phyloP scores from a whole-genome alignment of 345 rosid species.

The Eucalyptus erythrocorys region DNA sequence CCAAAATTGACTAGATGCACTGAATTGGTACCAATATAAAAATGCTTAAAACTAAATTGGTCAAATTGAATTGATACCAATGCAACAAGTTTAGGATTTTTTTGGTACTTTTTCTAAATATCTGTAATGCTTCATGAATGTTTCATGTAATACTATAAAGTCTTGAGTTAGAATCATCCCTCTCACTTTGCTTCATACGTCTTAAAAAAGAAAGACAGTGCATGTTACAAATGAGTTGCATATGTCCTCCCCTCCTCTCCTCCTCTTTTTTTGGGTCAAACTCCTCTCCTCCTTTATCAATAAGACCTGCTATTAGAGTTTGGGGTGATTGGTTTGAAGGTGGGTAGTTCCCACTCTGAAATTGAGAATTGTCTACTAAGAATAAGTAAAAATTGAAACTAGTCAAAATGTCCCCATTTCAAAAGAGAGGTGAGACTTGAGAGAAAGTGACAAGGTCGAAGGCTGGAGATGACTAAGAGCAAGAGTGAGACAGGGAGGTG shows the following conservation, averaged over 20 bases:
- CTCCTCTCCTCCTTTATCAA: too few relatives aligned
- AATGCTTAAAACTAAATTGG: accelerated
- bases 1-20: accelerated
- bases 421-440: too few relatives aligned
- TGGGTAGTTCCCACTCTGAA: too few relatives aligned
- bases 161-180: background rate
- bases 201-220: background rate
- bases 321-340: too few relatives aligned
- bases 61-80: too few relatives aligned
- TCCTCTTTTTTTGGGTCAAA: too few relatives aligned
- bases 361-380: too few relatives aligned
- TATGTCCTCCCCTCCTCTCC: background rate
- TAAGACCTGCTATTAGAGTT: accelerated
- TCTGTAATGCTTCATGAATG: background rate
- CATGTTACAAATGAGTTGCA: background rate
- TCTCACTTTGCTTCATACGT: background rate
- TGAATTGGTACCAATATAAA: accelerated
- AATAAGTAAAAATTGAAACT: too few relatives aligned
- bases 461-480: accelerated
- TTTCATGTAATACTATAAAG: background rate
- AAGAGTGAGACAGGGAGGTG: too few relatives aligned
- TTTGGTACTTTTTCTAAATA: background rate
- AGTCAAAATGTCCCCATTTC: too few relatives aligned
- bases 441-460: too few relatives aligned
- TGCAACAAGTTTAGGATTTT: accelerated